These are phyloP conservation scores for Zalerion maritima DNA, from an alignment of 495 filamentous ascomycete genomes.

Conservation along the genomic window DNA sequence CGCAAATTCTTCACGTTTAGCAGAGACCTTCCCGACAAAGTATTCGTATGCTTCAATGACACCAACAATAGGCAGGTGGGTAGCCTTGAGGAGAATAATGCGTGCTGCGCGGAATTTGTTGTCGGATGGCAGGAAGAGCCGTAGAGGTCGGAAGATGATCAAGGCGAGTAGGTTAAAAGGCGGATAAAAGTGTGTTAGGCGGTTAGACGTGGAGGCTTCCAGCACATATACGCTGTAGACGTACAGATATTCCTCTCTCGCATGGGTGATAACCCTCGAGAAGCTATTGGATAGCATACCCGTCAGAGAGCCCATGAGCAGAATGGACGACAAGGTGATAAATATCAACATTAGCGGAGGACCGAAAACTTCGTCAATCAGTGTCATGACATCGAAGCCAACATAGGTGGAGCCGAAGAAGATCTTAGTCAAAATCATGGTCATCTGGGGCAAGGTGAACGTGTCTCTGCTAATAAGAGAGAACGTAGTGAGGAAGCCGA, in stretches of 20 bases:
- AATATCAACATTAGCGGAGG: constrained; percentile 70
- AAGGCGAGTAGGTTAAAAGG: constrained; percentile 70
- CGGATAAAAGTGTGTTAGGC: constrained; percentile 69
- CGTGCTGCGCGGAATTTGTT: constrained; percentile 51
- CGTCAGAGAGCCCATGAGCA: constrained; percentile 82
- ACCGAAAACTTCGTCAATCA: constrained; percentile 35
- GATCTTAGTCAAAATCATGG: constrained; percentile 77
- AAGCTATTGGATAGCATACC: constrained; percentile 85
- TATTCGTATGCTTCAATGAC: constrained; percentile 36
- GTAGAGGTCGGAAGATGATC: constrained; percentile 66
- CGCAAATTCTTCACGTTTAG: constrained; percentile 11
- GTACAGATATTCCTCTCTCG: constrained; percentile 76
- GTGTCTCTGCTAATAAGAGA: constrained; percentile 69
- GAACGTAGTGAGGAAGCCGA: constrained; percentile 85
- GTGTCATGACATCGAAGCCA: constrained; percentile 50
- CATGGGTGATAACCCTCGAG: constrained; percentile 55
- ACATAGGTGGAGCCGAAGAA: constrained; percentile 62
- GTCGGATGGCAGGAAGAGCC: constrained; percentile 59
- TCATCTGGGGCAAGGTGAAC: constrained; percentile 62
- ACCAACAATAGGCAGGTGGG: constrained; percentile 38
- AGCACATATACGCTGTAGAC: constrained; percentile 64
- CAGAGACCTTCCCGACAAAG: constrained; percentile 14
- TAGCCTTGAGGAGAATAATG: constrained; percentile 60
- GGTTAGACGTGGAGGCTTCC: constrained; percentile 62
- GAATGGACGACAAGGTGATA: constrained; percentile 73